Conservation (phyloP, 768 basidiomycete genomes). For the Coprinellus aureogranulatus region DNA sequence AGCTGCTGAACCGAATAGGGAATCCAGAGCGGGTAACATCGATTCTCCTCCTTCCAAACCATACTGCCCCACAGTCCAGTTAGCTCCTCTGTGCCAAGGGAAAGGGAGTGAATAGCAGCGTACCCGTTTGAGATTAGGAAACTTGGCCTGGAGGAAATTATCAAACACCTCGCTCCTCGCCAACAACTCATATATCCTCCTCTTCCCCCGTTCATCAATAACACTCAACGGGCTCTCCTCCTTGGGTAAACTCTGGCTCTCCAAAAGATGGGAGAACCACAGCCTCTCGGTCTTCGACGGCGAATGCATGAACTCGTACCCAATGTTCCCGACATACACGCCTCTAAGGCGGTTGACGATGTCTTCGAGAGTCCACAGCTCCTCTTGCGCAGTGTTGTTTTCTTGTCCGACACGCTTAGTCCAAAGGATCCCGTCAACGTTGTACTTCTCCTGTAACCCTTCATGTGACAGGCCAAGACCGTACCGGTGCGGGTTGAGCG, state of each 20-base stretch:
- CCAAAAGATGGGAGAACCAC: slow-evolving; percentile 87
- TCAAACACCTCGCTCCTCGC: slow-evolving; percentile 80
- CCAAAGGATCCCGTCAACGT: slow-evolving; percentile 84
- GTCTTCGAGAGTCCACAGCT: slow-evolving; percentile 67
- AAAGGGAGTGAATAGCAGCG: too few species aligned
- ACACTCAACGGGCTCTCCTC: slow-evolving; percentile 30
- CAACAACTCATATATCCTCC: slow-evolving; percentile 65
- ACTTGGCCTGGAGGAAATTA: slow-evolving; percentile 81
- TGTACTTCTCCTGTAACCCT: slow-evolving; percentile 42
- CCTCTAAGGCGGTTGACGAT: slow-evolving; percentile 68
- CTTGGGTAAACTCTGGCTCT: slow-evolving; percentile 50
- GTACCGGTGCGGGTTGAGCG: slow-evolving; percentile 74
- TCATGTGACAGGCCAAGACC: slow-evolving; percentile 43
- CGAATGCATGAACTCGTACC: slow-evolving; percentile 91
- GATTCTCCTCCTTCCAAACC: slow-evolving; percentile 92
- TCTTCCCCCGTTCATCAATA: slow-evolving; percentile 38
- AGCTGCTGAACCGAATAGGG: slow-evolving; percentile 67
- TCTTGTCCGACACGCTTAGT: slow-evolving; percentile 44
- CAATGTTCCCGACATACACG: slow-evolving; percentile 82
- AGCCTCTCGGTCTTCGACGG: slow-evolving; percentile 80
- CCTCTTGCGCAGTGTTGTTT: slow-evolving; percentile 22
- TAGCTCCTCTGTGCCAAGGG: too few species aligned
- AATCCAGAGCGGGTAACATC: slow-evolving; percentile 86
- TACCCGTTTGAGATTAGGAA: slow-evolving; percentile 79
- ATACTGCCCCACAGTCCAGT: slow-evolving; percentile 51